Evolutionary conservation across 805 yeast genomes (phyloP).

Genomic region (Zygotorulaspora florentina): DNA sequence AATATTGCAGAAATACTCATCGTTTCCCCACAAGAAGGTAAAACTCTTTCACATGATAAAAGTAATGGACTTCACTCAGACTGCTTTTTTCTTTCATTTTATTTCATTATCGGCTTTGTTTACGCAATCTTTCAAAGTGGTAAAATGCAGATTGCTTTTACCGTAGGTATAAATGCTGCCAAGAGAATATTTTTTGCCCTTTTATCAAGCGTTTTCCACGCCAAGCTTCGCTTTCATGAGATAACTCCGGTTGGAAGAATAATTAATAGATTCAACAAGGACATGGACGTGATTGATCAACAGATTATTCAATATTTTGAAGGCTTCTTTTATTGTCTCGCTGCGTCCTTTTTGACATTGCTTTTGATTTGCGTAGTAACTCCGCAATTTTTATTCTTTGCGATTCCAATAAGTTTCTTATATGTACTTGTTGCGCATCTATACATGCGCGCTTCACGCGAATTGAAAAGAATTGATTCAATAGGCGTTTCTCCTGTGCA

Average conservation of each 20-base stretch:
- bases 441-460: slow-evolving; percentile 80
- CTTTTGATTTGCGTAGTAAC: slow-evolving; percentile 75
- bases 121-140: slow-evolving; percentile 53
- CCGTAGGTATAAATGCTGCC: slow-evolving; percentile 76
- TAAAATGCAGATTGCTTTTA: slow-evolving; percentile 57
- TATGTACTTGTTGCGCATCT: slow-evolving; percentile 71
- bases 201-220: slow-evolving; percentile 61
- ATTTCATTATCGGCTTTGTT: slow-evolving; percentile 62
- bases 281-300: slow-evolving; percentile 90
- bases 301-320: slow-evolving; percentile 79
- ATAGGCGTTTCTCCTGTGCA: slow-evolving; percentile 90
- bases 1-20: background rate
- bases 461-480: slow-evolving; percentile 85
- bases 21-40: background rate
- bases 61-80: slow-evolving; percentile 43
- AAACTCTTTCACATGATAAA: background rate
- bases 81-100: slow-evolving; percentile 61
- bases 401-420: slow-evolving; percentile 53
- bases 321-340: slow-evolving; percentile 60
- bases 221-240: slow-evolving; percentile 85
- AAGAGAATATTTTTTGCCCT: slow-evolving; percentile 64
- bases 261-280: slow-evolving; percentile 94
- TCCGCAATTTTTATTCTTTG: slow-evolving; percentile 78
- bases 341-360: slow-evolving; percentile 65
- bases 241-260: slow-evolving; percentile 94